phyloP scores from a whole-genome alignment of 768 basidiomycete species.

The Podaxis sp. region DNA sequence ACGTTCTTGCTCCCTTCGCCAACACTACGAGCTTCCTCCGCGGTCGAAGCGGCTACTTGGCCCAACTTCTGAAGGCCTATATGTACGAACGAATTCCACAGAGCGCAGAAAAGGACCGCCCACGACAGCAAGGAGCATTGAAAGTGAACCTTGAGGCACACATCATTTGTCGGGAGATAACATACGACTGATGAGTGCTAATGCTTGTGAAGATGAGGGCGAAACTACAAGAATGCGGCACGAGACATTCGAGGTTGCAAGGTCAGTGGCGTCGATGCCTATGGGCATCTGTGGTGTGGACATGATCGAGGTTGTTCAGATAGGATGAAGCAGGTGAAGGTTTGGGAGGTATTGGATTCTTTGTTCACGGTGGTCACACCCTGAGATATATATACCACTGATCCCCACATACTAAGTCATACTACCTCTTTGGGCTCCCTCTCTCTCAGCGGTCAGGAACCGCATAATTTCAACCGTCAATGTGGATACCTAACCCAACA shows the following conservation, averaged over 20 bases:
- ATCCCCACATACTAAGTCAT: neutral
- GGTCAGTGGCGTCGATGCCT: conserved; percentile 7
- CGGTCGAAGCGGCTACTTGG: conserved; percentile 13
- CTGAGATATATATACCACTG: neutral
- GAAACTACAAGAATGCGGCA: conserved; percentile 36
- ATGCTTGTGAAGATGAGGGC: conserved; percentile 27
- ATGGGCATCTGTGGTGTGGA: neutral
- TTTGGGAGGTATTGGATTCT: neutral
- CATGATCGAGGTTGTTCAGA: neutral
- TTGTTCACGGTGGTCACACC: neutral
- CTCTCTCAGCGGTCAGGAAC: neutral
- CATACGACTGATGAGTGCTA: conserved; percentile 31
- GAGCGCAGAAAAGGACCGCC: neutral
- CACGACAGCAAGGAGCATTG: conserved; percentile 16
- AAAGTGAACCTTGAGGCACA: conserved; percentile 9
- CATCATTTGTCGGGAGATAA: conserved; percentile 14
- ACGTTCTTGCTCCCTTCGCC: neutral
- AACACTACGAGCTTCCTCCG: conserved; percentile 12
- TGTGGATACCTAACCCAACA: too few species aligned
- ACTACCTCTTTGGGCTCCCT: neutral
- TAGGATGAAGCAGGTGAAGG: neutral
- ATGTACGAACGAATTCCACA: neutral
- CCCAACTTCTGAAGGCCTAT: conserved; percentile 16
- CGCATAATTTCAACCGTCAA: neutral
- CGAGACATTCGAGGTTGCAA: conserved; percentile 22